Percentiles rank a stretch among this genome's conserved stretches.
Conservation (phyloP, 129 eudicot species). For the Escallonia rubra region DNA sequence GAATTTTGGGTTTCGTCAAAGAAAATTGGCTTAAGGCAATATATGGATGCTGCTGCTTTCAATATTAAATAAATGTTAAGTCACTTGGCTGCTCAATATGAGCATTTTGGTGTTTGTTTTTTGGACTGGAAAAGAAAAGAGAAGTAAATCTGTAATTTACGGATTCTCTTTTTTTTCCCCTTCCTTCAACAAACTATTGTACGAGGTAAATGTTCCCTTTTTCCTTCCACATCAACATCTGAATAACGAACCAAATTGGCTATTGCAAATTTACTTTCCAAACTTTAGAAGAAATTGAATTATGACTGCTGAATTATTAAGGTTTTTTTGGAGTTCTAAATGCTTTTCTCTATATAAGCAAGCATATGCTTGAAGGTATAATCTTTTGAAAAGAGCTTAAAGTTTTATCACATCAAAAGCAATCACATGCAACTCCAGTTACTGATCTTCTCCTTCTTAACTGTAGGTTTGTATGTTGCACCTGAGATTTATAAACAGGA, state of each 20-base stretch:
- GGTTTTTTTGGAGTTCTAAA: no score
- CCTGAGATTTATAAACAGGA: conserved; percentile 80
- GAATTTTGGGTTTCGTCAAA: not conserved
- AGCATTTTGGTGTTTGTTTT: not conserved
- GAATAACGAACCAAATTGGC: not conserved
- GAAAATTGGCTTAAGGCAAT: not conserved
- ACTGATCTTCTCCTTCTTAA: conserved; percentile 6
- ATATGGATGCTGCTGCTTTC: not conserved
- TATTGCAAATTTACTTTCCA: not conserved
- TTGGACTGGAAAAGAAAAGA: not conserved
- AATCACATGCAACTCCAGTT: not conserved
- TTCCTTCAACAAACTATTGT: not conserved
- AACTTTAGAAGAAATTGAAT: no score
- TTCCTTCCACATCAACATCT: not conserved
- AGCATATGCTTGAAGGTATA: no score
- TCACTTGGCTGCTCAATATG: no score
- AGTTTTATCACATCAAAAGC: not conserved
- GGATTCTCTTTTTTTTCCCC: not conserved
- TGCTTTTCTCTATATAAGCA: not conserved
- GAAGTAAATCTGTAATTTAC: not conserved
- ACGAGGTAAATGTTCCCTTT: not conserved
- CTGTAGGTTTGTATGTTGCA: conserved; percentile 69
- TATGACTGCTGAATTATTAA: no score
- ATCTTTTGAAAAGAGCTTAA: not conserved
- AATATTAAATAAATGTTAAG: not conserved